Percentiles rank a stretch among this genome's conserved stretches.
These are phyloP conservation scores for Chara braunii DNA, from an alignment of 139 green algal species.

Conservation along the genomic window DNA sequence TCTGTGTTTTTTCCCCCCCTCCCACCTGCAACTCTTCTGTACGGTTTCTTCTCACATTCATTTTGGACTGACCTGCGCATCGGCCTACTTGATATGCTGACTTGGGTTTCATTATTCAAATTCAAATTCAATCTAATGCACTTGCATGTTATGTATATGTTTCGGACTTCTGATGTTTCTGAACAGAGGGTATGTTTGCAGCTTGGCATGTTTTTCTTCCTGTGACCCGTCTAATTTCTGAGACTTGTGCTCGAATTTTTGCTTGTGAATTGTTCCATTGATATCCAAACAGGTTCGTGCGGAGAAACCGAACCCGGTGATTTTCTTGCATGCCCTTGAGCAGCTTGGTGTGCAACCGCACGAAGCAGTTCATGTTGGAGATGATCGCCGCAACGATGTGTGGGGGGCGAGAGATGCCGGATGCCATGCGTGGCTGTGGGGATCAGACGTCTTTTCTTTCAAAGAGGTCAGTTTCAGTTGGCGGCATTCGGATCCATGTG, in stretches of 20 bases:
- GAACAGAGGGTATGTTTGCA: too few species aligned
- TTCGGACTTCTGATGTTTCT: neutral
- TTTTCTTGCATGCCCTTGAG: slow-evolving; percentile 50
- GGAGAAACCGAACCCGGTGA: slow-evolving; percentile 81
- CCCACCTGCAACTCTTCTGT: too few species aligned
- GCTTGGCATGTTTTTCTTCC: too few species aligned
- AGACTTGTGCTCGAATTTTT: too few species aligned
- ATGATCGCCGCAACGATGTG: slow-evolving; percentile 67
- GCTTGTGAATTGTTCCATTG: too few species aligned
- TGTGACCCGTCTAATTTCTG: too few species aligned
- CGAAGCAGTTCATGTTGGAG: slow-evolving; percentile 26
- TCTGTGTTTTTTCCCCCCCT: too few species aligned
- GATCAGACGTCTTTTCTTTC: slow-evolving; percentile 69
- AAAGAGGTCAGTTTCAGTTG: slow-evolving; percentile 64
- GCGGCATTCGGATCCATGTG: too few species aligned
- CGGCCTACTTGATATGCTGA: too few species aligned
- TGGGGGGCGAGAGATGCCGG: slow-evolving; percentile 74
- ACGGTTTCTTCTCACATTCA: too few species aligned
- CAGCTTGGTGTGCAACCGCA: slow-evolving; percentile 5
- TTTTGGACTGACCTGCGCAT: too few species aligned
- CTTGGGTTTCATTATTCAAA: too few species aligned
- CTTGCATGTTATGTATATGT: neutral
- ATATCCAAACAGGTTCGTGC: slow-evolving; percentile 55
- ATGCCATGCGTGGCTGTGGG: slow-evolving; percentile 73
- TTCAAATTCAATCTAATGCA: neutral